These are phyloP conservation scores for Venturia asperata DNA, from an alignment of 2,329 filamentous ascomycete species.

Conservation along the genomic window DNA sequence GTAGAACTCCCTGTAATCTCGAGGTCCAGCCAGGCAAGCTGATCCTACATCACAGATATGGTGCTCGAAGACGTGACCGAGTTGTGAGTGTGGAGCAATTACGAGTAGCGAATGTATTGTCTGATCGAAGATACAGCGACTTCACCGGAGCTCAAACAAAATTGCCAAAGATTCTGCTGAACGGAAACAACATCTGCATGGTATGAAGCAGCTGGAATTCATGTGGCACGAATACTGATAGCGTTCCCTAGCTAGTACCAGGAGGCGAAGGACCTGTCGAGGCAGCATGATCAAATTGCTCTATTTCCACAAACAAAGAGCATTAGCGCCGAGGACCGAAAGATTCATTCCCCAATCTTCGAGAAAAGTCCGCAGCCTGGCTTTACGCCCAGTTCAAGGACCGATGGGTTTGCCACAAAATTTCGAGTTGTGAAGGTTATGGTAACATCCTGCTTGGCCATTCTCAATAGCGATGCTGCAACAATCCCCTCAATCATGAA, in stretches of 20 bases:
- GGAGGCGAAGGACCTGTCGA: constrained; percentile 18
- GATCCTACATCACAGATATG: constrained; percentile 62
- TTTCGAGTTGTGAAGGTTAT: background rate
- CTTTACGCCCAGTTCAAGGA: background rate
- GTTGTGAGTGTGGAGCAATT: constrained; percentile 54
- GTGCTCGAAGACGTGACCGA: constrained; percentile 95
- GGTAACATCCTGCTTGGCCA: background rate
- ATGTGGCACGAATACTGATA: background rate
- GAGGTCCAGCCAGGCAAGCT: constrained; percentile 15
- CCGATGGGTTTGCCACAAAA: background rate
- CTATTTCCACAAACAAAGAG: background rate
- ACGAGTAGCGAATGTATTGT: background rate
- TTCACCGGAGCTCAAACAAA: constrained; percentile 83
- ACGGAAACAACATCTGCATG: constrained; percentile 99
- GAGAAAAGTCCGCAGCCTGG: background rate
- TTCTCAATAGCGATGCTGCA: background rate
- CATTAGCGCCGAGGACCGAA: background rate
- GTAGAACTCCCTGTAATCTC: constrained; percentile 40
- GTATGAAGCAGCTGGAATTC: constrained; percentile 44
- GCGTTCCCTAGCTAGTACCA: constrained; percentile 16
- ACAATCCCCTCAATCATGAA: background rate
- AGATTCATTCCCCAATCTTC: background rate
- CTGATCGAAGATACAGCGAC: constrained; percentile 53
- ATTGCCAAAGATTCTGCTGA: constrained; percentile 87
- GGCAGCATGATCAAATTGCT: background rate